Evolutionary conservation across 805 yeast genomes (phyloP).

Genomic region (Lachancea cidri): DNA sequence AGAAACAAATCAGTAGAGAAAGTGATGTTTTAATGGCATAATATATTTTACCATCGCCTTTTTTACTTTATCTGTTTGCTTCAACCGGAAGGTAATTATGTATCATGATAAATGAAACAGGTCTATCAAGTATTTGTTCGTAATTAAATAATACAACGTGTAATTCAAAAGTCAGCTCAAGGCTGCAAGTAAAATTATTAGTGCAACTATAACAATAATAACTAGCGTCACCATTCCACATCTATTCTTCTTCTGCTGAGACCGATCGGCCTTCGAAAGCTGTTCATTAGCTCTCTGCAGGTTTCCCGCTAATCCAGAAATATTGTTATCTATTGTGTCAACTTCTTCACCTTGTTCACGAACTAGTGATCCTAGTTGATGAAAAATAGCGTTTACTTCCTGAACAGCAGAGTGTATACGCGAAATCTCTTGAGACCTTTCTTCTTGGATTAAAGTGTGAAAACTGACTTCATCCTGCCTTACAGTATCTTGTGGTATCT

Average conservation of each 20-base stretch:
- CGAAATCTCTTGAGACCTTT: conserved; percentile 66
- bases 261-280: conserved; percentile 65
- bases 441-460: conserved; percentile 60
- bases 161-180: conserved; percentile 11
- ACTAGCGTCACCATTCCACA: conserved; percentile 68
- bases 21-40: no score
- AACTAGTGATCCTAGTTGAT: conserved; percentile 72
- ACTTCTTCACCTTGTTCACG: conserved; percentile 81
- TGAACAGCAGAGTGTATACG: conserved; percentile 72
- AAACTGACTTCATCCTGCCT: conserved; percentile 53
- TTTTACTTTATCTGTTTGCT: no score
- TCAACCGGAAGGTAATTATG: no score
- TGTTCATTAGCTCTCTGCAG: conserved; percentile 69
- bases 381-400: conserved; percentile 81
- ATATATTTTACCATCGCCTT: no score
- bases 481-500: conserved; percentile 29
- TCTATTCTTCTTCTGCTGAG: conserved; percentile 62
- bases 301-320: conserved; percentile 56
- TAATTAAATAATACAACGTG: not conserved
- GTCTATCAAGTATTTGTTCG: no score
- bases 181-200: conserved; percentile 54
- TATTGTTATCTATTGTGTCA: conserved; percentile 78
- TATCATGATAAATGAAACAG: no score
- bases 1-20: not conserved
- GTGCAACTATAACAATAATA: conserved; percentile 50